Evolutionary conservation across 2,329 filamentous ascomycete species (phyloP).

Genomic region (Pseudocercospora eumusae): DNA sequence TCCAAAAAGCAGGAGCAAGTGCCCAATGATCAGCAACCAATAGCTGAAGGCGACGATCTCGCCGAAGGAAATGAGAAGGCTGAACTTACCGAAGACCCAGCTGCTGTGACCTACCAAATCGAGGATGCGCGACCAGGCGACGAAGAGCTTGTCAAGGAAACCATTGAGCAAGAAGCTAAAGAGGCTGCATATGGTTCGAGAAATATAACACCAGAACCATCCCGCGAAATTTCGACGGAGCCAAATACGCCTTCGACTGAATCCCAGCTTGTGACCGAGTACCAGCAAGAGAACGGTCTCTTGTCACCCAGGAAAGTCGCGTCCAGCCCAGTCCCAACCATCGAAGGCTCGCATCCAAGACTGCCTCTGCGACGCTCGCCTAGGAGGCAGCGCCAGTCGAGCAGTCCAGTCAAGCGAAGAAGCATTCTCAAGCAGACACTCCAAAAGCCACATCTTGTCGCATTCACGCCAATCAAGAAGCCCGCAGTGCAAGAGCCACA

Average conservation of each 20-base stretch:
- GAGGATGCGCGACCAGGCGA: not conserved
- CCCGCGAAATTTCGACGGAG: conserved; percentile 1
- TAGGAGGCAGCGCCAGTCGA: conserved; percentile 31
- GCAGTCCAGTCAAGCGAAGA: conserved; percentile 33
- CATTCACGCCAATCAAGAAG: conserved; percentile 36
- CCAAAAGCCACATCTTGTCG: conserved; percentile 32
- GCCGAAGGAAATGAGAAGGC: not conserved
- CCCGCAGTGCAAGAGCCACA: conserved; percentile 6
- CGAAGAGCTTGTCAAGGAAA: not conserved
- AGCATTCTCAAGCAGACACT: conserved; percentile 16
- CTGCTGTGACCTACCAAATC: not conserved
- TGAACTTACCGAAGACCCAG: not conserved
- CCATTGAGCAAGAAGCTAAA: conserved; percentile 5
- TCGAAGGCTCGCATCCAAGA: conserved; percentile 24
- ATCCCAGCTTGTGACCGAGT: not conserved
- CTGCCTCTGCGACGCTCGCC: conserved; percentile 33
- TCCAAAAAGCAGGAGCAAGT: not conserved
- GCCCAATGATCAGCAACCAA: not conserved
- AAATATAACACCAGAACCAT: conserved; percentile 4
- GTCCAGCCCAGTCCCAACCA: conserved; percentile 27
- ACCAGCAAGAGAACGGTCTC: conserved; percentile 8
- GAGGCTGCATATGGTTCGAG: not conserved
- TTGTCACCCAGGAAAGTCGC: conserved; percentile 16
- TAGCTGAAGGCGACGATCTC: not conserved
- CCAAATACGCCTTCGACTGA: conserved; percentile 4